phyloP scores from a whole-genome alignment of 2,329 filamentous ascomycete species.

The Thermothelomyces thermophilus region DNA sequence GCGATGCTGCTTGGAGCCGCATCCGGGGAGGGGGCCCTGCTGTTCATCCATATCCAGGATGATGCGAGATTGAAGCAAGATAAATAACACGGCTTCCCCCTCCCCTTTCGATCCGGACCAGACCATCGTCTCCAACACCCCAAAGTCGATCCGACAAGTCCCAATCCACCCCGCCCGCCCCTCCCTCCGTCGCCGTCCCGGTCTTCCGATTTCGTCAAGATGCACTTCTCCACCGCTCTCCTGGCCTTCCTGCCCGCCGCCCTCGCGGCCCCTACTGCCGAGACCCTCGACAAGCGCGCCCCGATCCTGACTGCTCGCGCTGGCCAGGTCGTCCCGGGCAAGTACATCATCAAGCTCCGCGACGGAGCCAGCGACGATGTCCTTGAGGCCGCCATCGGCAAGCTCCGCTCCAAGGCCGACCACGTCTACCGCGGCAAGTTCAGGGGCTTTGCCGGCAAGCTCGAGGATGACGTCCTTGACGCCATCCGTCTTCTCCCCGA shows the following conservation, averaged over 20 bases:
- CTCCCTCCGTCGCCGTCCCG: background rate
- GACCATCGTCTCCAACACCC: too few relatives aligned
- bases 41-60: background rate
- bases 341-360: constrained; percentile 42
- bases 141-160: too few relatives aligned
- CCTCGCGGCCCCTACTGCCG: constrained; percentile 29
- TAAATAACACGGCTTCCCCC: constrained; percentile 16
- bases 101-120: background rate
- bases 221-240: constrained; percentile 31
- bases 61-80: constrained; percentile 1
- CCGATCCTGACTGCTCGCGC: constrained; percentile 34
- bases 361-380: constrained; percentile 27
- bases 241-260: constrained; percentile 34
- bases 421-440: constrained; percentile 27
- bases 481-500: constrained; percentile 23
- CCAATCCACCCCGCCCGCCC: background rate
- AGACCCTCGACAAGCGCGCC: constrained; percentile 24
- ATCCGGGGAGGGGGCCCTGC: background rate
- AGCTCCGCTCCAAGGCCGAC: constrained; percentile 19
- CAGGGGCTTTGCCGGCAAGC: constrained; percentile 27
- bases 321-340: constrained; percentile 33
- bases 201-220: constrained; percentile 24
- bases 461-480: constrained; percentile 23
- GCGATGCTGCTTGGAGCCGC: background rate
- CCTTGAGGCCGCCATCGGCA: constrained; percentile 24